Base-by-base conservation (phyloP, 2,329 filamentous ascomycete species). In the Xylariomycetidae sp. region DNA sequence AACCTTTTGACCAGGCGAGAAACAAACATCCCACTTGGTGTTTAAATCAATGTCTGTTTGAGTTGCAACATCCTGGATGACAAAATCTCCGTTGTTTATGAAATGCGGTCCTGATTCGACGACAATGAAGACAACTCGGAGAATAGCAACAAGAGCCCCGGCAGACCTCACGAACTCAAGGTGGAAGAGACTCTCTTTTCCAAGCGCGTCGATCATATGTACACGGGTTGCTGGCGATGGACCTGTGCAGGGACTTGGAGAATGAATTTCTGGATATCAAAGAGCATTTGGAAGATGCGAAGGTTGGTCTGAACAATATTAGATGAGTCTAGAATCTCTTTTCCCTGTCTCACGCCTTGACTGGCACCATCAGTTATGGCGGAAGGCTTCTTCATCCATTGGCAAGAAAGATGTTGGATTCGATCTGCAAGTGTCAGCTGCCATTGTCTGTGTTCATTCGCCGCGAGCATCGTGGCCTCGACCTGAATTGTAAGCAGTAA, bases 131-230 rank as follows among this genome's bases (percentile, higher is more conserved):
- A 16, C 18, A 9, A 16, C 27, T 9, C 11, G 16, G 6, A 30
- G 27, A 13, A 30, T 16, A 11, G 27, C 27, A 10, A 13, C 16
- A 9, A 30, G 8, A 11, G 19, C 30, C 10, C 25, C 30, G 6
- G 52, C 51, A 25, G 53, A 56, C 1, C 50, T 49, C n/a, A 56
- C 50, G 0, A 53, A 32, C 12, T 30, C 18, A n/a, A 36, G 23
- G 15, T 25, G 34, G 17, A 36, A 30, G 1, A 15, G 28, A 16
- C 11, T 23, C 16, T 15, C 20, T 15, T 16, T 9, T 5, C 15
- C 15, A 12, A 32, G 33, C 8, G 22, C 34, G 16, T 32, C 30
- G 23, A 30, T 25, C 28, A n/a, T n/a, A 25, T 4, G 4, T 16
- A 16, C 2, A 31, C 30, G 3, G 23, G 16, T 15, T 18, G 28